Percentiles rank a stretch among this genome's conserved stretches.
phyloP scores from a whole-genome alignment of 805 yeast species.

The Wickerhamiella azyma region DNA sequence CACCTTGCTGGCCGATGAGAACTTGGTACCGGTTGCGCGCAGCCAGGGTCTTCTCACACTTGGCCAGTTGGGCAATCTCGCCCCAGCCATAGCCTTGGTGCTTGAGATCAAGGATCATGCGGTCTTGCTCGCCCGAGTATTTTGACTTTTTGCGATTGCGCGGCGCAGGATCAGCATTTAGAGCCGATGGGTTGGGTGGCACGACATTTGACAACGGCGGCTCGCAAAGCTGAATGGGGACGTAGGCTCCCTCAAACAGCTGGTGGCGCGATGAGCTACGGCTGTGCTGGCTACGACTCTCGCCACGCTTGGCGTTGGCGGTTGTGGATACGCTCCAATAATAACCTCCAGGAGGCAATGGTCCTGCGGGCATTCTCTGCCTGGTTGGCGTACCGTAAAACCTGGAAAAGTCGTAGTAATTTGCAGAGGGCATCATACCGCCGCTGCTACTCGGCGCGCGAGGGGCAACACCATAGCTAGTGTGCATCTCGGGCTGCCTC shows the following conservation, averaged over 20 bases:
- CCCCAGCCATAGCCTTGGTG: slow-evolving; percentile 55
- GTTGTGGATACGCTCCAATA: slow-evolving; percentile 15
- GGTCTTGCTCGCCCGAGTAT: slow-evolving; percentile 56
- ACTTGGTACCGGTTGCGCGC: slow-evolving; percentile 72
- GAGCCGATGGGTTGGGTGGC: slow-evolving; percentile 32
- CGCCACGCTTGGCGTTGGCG: slow-evolving; percentile 2
- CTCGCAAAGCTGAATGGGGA: slow-evolving; percentile 28
- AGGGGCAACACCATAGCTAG: background rate
- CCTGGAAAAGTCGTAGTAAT: background rate
- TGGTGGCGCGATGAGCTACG: slow-evolving; percentile 8
- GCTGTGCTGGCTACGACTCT: slow-evolving; percentile 1
- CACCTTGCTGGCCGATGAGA: slow-evolving; percentile 71
- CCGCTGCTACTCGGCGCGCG: background rate
- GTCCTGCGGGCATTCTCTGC: background rate
- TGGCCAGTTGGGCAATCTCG: slow-evolving; percentile 52
- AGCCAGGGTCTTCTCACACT: slow-evolving; percentile 53
- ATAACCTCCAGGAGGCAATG: slow-evolving; percentile 17
- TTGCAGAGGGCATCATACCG: background rate
- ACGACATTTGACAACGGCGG: slow-evolving; percentile 35
- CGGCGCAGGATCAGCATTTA: slow-evolving; percentile 32
- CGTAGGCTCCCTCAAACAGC: slow-evolving; percentile 3
- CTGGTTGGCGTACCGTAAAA: slow-evolving; percentile 10
- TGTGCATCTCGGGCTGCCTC: background rate
- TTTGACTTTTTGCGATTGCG: slow-evolving; percentile 52
- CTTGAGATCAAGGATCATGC: slow-evolving; percentile 46